These are phyloP conservation scores for Penicillium parvum DNA, from an alignment of 495 filamentous ascomycete genomes.

Conservation along the genomic window DNA sequence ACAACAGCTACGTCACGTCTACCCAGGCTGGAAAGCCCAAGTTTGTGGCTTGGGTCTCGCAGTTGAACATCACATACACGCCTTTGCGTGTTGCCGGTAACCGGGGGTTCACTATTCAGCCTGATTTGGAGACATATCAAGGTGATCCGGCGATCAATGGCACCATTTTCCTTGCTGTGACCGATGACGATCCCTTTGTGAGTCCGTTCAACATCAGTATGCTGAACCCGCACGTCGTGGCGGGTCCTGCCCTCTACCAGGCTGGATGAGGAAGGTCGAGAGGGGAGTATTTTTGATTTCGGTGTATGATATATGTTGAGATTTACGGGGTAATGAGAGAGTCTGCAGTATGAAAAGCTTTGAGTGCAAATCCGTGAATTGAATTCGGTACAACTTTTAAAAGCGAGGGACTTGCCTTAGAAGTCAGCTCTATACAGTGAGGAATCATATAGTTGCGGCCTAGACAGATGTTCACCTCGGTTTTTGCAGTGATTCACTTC, in stretches of 20 bases:
- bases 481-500: too few relatives aligned
- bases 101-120: constrained; percentile 66
- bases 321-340: too few relatives aligned
- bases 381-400: too few relatives aligned
- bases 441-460: too few relatives aligned
- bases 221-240: constrained; percentile 75
- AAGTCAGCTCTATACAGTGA: too few relatives aligned
- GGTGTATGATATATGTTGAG: too few relatives aligned
- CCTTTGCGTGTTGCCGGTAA: constrained; percentile 51
- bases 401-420: too few relatives aligned
- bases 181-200: constrained; percentile 61
- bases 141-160: constrained; percentile 70
- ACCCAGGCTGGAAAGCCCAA: constrained; percentile 52
- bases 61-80: constrained; percentile 83
- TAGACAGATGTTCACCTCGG: too few relatives aligned
- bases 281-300: too few relatives aligned
- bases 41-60: constrained; percentile 75
- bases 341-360: too few relatives aligned
- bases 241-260: constrained; percentile 70
- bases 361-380: too few relatives aligned
- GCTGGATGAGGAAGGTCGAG: constrained; percentile 56
- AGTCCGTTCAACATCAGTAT: constrained; percentile 73
- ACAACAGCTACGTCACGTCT: constrained; percentile 73
- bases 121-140: constrained; percentile 53
- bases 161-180: constrained; percentile 75